A percentile compares a stretch with the other conserved stretches of the same genome.
These are phyloP conservation scores for Phytopythium litorale DNA, from an alignment of 352 stramenopile genomes.

Conservation along the genomic window DNA sequence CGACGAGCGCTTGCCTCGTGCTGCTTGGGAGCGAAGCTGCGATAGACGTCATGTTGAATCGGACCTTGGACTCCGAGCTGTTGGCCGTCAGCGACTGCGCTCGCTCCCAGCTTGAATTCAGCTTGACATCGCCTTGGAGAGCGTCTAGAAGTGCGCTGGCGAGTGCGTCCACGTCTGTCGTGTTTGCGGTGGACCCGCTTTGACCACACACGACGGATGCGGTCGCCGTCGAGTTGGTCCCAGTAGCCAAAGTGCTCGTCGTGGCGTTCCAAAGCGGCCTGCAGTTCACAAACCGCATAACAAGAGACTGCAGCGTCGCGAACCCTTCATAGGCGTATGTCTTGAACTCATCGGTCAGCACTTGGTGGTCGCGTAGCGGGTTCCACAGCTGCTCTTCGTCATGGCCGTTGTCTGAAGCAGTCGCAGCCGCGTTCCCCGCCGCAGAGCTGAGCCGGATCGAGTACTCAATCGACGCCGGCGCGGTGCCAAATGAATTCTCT, in stretches of 20 bases:
- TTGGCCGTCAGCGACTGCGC: conserved; percentile 1
- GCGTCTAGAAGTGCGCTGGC: conserved; percentile 18
- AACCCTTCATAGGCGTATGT: conserved; percentile 40
- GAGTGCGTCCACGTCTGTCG: conserved; percentile 10
- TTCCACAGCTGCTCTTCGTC: conserved; percentile 14
- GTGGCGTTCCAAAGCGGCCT: conserved; percentile 31
- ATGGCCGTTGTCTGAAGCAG: conserved; percentile 2
- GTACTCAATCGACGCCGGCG: conserved; percentile 24
- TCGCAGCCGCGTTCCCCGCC: conserved; percentile 10
- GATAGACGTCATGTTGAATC: conserved; percentile 2
- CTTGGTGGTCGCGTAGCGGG: conserved; percentile 11
- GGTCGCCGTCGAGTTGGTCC: not conserved
- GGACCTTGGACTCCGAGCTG: conserved; percentile 1
- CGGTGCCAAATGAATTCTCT: conserved; percentile 16
- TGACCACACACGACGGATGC: conserved; percentile 8
- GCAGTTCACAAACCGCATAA: conserved; percentile 37
- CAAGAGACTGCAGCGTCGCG: conserved; percentile 42
- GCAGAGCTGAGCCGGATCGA: conserved; percentile 32
- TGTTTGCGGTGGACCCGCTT: conserved; percentile 14
- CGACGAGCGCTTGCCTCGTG: conserved; percentile 19
- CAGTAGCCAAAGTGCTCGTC: conserved; percentile 6
- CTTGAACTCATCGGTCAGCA: conserved; percentile 16
- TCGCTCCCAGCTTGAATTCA: conserved; percentile 10
- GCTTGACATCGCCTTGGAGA: conserved; percentile 19
- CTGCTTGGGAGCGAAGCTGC: conserved; percentile 5